Evolutionary conservation across 208 protist species (phyloP), one percentile per base, ranked within the genome.

Genomic region (Herpetomonas samuelpessoai): DNA sequence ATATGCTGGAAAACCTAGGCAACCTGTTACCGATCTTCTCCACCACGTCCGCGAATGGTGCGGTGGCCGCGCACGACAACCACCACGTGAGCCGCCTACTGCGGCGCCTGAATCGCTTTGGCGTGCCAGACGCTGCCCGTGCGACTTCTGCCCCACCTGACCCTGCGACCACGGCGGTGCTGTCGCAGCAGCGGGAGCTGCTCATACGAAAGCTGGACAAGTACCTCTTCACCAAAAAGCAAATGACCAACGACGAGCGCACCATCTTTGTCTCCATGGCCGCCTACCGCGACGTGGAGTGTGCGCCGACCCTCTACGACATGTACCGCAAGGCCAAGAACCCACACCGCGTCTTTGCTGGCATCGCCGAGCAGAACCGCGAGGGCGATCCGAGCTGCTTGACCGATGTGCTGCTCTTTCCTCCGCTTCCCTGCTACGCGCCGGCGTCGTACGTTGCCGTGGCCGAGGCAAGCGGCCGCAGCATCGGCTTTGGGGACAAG

Each of bases 231-330:
- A 44, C 28, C 28, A 57, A 46, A 26, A 24, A 45, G 24, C 48
- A 22, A 62, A 72, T 28, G 53, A 25, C 28, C 29, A 27, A 14
- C 7, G 55, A 76, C 28, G 74, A 50, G n/a, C 58, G 22, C 24
- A 91, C 75, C n/a, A 81, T 97, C 27, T 97, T 97, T 68, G 69
- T 97, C 19, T 94, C 72, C 35, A 69, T 97, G 35, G 88, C 88
- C 7, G 92, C 84, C 71, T 97, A 84, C 79, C 76, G 92, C 6
- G 93, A 97, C 66, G 60, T 24, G 70, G 76, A 95, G 74, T 95
- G 88, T 56, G 66, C 70, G 49, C 69, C 71, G 52, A 96, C 88
- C 12, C 53, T 97, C n/a, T 25, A 79, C 19, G 68, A 92, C 51
- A n/a, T 95, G 62, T 77, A 89, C 21, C 47, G 58, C 25, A 72